Evolutionary conservation across 805 yeast species (phyloP).

Genomic region (Phaffomyces opuntiae): DNA sequence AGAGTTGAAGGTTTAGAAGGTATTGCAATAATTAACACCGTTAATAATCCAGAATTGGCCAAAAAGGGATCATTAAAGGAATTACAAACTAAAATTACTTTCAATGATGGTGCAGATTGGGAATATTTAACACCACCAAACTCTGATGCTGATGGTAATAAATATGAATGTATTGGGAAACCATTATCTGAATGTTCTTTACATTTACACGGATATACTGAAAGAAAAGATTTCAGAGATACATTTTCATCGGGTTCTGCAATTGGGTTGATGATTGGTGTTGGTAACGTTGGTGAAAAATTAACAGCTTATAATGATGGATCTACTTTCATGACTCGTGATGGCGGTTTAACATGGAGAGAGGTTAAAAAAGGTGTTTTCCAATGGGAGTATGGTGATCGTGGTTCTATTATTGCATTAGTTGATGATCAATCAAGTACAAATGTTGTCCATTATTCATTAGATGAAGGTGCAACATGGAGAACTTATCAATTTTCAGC

Average conservation of each 20-base stretch:
- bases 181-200: slow-evolving; percentile 61
- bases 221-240: slow-evolving; percentile 76
- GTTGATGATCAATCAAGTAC: slow-evolving; percentile 54
- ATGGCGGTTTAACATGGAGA: slow-evolving; percentile 87
- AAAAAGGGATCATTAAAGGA: slow-evolving; percentile 41
- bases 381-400: slow-evolving; percentile 96
- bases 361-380: slow-evolving; percentile 66
- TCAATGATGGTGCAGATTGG: slow-evolving; percentile 93
- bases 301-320: slow-evolving; percentile 44
- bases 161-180: slow-evolving; percentile 44
- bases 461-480: slow-evolving; percentile 83
- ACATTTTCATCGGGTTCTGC: slow-evolving; percentile 87
- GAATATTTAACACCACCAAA: slow-evolving; percentile 60
- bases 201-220: slow-evolving; percentile 87
- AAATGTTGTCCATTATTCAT: slow-evolving; percentile 52
- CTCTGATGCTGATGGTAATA: slow-evolving; percentile 52
- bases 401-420: slow-evolving; percentile 77
- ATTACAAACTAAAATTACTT: slow-evolving; percentile 67
- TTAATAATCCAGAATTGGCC: slow-evolving; percentile 45
- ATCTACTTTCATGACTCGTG: slow-evolving; percentile 70
- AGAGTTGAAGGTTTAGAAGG: slow-evolving; percentile 82
- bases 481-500: slow-evolving; percentile 53
- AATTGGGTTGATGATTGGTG: slow-evolving; percentile 75
- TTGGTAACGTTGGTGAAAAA: slow-evolving; percentile 79
- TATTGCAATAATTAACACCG: slow-evolving; percentile 64